Evolutionary conservation across 495 filamentous ascomycete genomes (phyloP), one percentile per base, ranked within the genome.

Genomic region (Penicillium parvum): DNA sequence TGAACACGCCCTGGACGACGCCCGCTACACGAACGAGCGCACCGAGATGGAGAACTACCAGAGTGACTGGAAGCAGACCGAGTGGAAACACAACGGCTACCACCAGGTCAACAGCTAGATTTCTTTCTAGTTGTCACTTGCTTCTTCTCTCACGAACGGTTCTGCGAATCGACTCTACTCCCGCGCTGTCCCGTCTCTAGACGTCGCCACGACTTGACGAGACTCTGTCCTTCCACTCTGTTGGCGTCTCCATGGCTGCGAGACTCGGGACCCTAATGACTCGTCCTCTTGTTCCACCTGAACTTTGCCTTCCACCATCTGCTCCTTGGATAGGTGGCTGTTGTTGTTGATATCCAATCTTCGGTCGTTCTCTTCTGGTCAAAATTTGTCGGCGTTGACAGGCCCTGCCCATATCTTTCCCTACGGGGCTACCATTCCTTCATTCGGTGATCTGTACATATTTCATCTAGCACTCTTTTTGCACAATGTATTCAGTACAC

Each of bases 1-100:
- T 18, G 85, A 90, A 55, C 74, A 77, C 19, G 74, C 73, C 36
- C 48, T 78, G 3, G 74, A 73, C 15, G 73, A 81, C 39, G 69
- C 75, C 40, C 68, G 71, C 32, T 73, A 66, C 43, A 65, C 77
- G 53, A 69, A 70, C 33, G 81, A 86, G 47, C 79, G 78, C 5
- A 63, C 72, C n/a, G 84, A 86, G 62, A 68, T 84, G 44, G 68
- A 81, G 54, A 73, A 75, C 36, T 81, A 64, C 55, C 68, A 75
- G 49, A 49, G 59, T 10, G 58, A 62, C 18, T 71, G 67, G 67
- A 66, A 60, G 41, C 53, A 60, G 34, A 67, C 47, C 38, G 64
- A 71, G 49, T 69, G 64, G 63, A 61, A 49, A 25, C 30, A 63
- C 49, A 54, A 52, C 14, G 65, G 68, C 51, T 71, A 71, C 37